phyloP scores from a whole-genome alignment of 176 grass and related monocot species.

The Juncus effusus region DNA sequence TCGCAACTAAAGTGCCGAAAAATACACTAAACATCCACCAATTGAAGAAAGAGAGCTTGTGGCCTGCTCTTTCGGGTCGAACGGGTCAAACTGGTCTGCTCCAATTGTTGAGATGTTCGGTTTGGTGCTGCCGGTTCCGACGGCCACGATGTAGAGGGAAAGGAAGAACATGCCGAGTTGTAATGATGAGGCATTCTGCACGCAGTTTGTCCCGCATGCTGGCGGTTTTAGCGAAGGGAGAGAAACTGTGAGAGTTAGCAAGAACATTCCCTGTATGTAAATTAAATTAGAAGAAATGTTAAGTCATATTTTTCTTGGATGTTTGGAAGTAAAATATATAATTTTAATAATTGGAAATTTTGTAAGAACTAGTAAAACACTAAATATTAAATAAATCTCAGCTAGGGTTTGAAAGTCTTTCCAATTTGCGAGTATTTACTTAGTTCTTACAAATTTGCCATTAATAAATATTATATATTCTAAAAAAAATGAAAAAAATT shows the following conservation, averaged over 20 bases:
- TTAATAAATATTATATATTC: too few relatives aligned
- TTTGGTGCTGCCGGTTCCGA: slow-evolving; percentile 88
- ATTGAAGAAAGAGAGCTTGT: slow-evolving; percentile 99
- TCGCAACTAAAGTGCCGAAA: slow-evolving; percentile 81
- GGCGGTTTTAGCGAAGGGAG: slow-evolving; percentile 61
- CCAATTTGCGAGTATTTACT: too few relatives aligned
- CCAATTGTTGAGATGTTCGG: slow-evolving; percentile 97
- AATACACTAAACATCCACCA: slow-evolving; percentile 99
- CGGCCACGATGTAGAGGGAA: slow-evolving; percentile 63
- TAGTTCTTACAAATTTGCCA: too few relatives aligned
- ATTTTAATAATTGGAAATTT: background rate
- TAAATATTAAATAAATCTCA: too few relatives aligned
- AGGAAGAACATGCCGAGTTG: slow-evolving; percentile 82
- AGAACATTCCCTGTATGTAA: slow-evolving; percentile 55
- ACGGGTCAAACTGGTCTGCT: slow-evolving; percentile 85
- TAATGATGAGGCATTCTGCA: slow-evolving; percentile 34
- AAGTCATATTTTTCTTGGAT: background rate
- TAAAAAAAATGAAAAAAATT: too few relatives aligned
- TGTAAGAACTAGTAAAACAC: too few relatives aligned
- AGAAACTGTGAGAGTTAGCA: slow-evolving; percentile 61
- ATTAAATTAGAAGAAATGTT: background rate
- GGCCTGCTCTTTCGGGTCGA: slow-evolving; percentile 46
- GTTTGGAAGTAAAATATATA: background rate
- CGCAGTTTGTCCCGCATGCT: slow-evolving; percentile 40
- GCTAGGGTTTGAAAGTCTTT: too few relatives aligned